A percentile compares a stretch with the other conserved stretches of the same genome.
phyloP scores from a whole-genome alignment of 2,329 filamentous ascomycete species.

The Pseudocercospora fijiensis region DNA sequence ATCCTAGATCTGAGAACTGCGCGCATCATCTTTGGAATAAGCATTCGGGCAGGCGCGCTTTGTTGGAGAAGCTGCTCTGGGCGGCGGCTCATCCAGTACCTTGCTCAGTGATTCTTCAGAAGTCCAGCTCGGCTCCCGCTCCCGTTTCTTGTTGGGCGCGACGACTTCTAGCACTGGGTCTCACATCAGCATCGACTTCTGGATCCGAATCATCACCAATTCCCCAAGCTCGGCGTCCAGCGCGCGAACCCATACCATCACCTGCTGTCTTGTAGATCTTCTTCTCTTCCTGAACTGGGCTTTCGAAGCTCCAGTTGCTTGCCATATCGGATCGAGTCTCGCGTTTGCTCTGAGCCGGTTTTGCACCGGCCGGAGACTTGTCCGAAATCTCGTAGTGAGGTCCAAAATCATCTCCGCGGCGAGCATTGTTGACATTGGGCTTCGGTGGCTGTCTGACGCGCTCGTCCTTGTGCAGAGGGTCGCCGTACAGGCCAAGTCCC shows the following conservation, averaged over 20 bases:
- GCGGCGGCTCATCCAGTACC: background rate
- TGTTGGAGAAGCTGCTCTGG: conserved; percentile 2
- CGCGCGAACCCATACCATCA: conserved; percentile 58
- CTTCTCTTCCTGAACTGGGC: conserved; percentile 24
- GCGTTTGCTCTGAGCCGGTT: conserved; percentile 18
- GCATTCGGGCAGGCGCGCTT: background rate
- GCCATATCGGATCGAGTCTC: conserved; percentile 15
- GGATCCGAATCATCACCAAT: conserved; percentile 50
- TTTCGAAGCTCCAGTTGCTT: conserved; percentile 21
- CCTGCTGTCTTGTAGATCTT: conserved; percentile 42
- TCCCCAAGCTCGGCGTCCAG: conserved; percentile 52
- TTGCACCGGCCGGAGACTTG: conserved; percentile 49
- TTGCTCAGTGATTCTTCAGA: conserved; percentile 13
- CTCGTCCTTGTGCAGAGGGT: conserved; percentile 57
- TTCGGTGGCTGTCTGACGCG: conserved; percentile 52
- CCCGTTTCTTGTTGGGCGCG: conserved; percentile 28
- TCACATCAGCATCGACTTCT: conserved; percentile 33
- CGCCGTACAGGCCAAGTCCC: conserved; percentile 71
- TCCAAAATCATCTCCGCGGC: conserved; percentile 73
- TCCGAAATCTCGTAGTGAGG: conserved; percentile 76
- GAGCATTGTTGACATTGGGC: conserved; percentile 70
- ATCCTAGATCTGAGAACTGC: background rate
- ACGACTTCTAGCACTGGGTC: conserved; percentile 28
- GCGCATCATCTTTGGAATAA: background rate
- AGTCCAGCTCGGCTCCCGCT: conserved; percentile 27